These are phyloP conservation scores for Saturnispora dispora DNA, from an alignment of 805 yeast species.

Conservation along the genomic window DNA sequence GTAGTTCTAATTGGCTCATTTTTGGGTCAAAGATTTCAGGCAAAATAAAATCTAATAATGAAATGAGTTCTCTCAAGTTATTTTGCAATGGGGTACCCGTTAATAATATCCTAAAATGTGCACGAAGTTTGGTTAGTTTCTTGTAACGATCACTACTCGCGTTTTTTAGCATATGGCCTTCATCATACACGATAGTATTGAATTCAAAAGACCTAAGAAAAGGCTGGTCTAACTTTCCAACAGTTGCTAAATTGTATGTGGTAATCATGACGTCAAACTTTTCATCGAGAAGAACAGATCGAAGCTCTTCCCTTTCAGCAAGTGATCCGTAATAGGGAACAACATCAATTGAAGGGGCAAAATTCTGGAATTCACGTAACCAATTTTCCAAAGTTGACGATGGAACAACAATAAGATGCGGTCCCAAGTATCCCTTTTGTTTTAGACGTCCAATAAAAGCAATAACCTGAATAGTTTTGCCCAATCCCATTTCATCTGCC, in stretches of 20 bases:
- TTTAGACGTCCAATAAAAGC: slow-evolving; percentile 82
- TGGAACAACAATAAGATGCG: slow-evolving; percentile 92
- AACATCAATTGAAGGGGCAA: slow-evolving; percentile 72
- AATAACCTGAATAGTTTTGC: slow-evolving; percentile 95
- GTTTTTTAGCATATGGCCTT: slow-evolving; percentile 95
- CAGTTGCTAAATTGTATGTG: slow-evolving; percentile 86
- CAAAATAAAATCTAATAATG: slow-evolving; percentile 81
- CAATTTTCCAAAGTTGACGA: slow-evolving; percentile 95
- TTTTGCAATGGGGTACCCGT: slow-evolving; percentile 98
- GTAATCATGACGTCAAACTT: slow-evolving; percentile 85
- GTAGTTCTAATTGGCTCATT: slow-evolving; percentile 68
- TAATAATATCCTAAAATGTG: slow-evolving; percentile 73
- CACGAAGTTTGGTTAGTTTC: slow-evolving; percentile 76
- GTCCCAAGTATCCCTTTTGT: slow-evolving; percentile 51
- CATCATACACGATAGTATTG: slow-evolving; percentile 89
- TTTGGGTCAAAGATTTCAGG: slow-evolving; percentile 76
- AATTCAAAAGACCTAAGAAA: slow-evolving; percentile 69
- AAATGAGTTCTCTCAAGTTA: slow-evolving; percentile 81
- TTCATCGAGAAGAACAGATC: slow-evolving; percentile 54
- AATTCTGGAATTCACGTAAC: slow-evolving; percentile 87
- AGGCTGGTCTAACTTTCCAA: slow-evolving; percentile 69
- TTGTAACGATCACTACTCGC: slow-evolving; percentile 78
- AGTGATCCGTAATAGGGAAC: slow-evolving; percentile 93
- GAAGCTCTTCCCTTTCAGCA: slow-evolving; percentile 72
- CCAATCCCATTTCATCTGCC: slow-evolving; percentile 98